These are phyloP conservation scores for Sphaerostilbella broomeana DNA, from an alignment of 2,329 filamentous ascomycete genomes.

Conservation along the genomic window DNA sequence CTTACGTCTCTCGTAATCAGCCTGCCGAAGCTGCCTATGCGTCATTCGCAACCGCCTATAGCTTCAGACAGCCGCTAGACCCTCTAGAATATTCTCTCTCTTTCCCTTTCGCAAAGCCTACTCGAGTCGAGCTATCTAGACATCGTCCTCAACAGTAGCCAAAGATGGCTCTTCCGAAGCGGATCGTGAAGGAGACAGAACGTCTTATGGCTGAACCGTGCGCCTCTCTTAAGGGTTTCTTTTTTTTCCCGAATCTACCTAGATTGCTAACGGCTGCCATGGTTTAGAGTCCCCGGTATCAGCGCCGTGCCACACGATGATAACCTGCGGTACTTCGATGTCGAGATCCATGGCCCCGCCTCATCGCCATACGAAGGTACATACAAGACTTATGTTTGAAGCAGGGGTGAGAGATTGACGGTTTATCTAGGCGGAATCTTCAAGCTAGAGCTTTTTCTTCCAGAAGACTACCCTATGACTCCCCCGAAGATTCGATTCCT, in stretches of 20 bases:
- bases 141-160: neutral
- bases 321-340: slow-evolving; percentile 96
- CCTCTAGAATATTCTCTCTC: neutral
- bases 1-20: neutral
- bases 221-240: slow-evolving; percentile 28
- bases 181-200: slow-evolving; percentile 98
- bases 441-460: slow-evolving; percentile 93
- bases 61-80: neutral
- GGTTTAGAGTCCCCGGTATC: slow-evolving; percentile 80
- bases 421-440: slow-evolving; percentile 63
- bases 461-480: slow-evolving; percentile 98
- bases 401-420: slow-evolving; percentile 1
- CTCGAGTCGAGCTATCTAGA: neutral
- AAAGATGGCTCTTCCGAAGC: slow-evolving; percentile 75
- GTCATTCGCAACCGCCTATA: neutral
- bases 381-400: slow-evolving; percentile 17
- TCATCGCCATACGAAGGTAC: slow-evolving; percentile 92
- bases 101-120: neutral
- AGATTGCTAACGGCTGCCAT: slow-evolving; percentile 15
- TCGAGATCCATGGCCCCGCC: slow-evolving; percentile 86
- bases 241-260: slow-evolving; percentile 9
- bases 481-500: slow-evolving; percentile 97
- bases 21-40: neutral
- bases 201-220: slow-evolving; percentile 94
- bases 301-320: slow-evolving; percentile 94